These are phyloP conservation scores for Metschnikowia vanudenii DNA, from an alignment of 805 yeast species.

Conservation along the genomic window DNA sequence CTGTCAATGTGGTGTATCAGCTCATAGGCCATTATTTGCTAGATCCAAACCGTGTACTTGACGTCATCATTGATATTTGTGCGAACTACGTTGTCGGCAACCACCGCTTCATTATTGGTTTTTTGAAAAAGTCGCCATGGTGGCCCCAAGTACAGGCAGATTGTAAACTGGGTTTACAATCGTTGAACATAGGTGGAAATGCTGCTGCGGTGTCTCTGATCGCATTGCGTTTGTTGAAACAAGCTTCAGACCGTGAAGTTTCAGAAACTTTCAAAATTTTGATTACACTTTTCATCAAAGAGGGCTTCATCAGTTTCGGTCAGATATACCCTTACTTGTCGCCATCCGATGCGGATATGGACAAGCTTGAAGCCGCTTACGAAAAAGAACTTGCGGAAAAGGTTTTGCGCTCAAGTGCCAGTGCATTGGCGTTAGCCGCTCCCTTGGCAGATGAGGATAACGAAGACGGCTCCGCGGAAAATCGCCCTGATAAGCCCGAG, in stretches of 20 bases:
- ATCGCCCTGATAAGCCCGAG: slow-evolving; percentile 20
- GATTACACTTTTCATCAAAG: slow-evolving; percentile 58
- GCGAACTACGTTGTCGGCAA: slow-evolving; percentile 44
- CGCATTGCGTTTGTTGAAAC: slow-evolving; percentile 42
- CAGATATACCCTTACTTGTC: slow-evolving; percentile 54
- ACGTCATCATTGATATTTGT: slow-evolving; percentile 56
- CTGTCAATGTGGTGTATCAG: slow-evolving; percentile 48
- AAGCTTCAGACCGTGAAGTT: slow-evolving; percentile 30
- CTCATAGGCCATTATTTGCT: slow-evolving; percentile 73
- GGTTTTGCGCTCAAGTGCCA: slow-evolving; percentile 61
- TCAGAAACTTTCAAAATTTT: slow-evolving; percentile 46
- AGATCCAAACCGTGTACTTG: slow-evolving; percentile 70
- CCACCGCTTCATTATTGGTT: slow-evolving; percentile 45
- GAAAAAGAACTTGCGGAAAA: slow-evolving; percentile 51
- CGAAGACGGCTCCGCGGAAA: slow-evolving; percentile 21
- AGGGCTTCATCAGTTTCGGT: slow-evolving; percentile 63
- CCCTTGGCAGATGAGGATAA: slow-evolving; percentile 72
- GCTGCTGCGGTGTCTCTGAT: slow-evolving; percentile 53
- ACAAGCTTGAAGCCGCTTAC: slow-evolving; percentile 42
- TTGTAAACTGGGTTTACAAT: slow-evolving; percentile 27
- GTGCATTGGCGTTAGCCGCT: slow-evolving; percentile 85
- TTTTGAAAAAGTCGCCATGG: slow-evolving; percentile 59
- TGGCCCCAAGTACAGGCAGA: slow-evolving; percentile 55
- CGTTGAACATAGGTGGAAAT: slow-evolving; percentile 52
- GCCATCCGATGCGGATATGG: slow-evolving; percentile 52